Evolutionary conservation across 257 asterid genomes (phyloP).

Genomic region (Fraxinus cuspidata): DNA sequence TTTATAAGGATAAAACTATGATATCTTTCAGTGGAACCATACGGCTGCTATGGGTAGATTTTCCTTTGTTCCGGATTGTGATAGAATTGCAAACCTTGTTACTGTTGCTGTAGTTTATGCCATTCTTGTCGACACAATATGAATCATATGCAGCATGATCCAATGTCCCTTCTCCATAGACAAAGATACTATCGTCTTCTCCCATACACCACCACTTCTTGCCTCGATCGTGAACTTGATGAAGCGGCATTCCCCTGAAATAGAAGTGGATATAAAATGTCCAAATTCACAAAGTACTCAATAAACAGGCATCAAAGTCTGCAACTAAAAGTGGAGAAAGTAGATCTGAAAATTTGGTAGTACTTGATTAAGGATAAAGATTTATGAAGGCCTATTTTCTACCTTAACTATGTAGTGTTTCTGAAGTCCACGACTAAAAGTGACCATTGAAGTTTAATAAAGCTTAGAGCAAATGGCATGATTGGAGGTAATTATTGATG

Average conservation of each 20-base stretch:
- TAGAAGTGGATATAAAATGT: background rate
- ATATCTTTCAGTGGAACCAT: background rate
- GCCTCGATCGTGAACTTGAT: background rate
- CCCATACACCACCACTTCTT: slow-evolving; percentile 4
- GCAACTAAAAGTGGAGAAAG: background rate
- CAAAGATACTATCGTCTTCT: background rate
- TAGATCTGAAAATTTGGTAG: background rate
- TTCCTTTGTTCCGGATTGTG: background rate
- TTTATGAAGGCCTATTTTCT: background rate
- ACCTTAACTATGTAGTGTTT: background rate
- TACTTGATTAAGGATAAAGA: background rate
- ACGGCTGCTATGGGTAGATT: background rate
- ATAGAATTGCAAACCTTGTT: background rate
- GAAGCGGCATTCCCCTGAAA: background rate
- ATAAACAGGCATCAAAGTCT: background rate
- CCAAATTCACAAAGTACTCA: background rate
- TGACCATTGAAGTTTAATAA: background rate
- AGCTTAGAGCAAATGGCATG: background rate
- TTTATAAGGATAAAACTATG: background rate
- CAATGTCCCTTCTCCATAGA: slow-evolving; percentile 5
- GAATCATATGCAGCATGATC: background rate
- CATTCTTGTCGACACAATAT: background rate
- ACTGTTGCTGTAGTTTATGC: background rate
- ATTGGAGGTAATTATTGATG: background rate
- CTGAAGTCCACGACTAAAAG: background rate